Evolutionary conservation across 2,329 filamentous ascomycete species (phyloP), one percentile per base, ranked within the genome.

Genomic region (Phialemoniopsis sp.): DNA sequence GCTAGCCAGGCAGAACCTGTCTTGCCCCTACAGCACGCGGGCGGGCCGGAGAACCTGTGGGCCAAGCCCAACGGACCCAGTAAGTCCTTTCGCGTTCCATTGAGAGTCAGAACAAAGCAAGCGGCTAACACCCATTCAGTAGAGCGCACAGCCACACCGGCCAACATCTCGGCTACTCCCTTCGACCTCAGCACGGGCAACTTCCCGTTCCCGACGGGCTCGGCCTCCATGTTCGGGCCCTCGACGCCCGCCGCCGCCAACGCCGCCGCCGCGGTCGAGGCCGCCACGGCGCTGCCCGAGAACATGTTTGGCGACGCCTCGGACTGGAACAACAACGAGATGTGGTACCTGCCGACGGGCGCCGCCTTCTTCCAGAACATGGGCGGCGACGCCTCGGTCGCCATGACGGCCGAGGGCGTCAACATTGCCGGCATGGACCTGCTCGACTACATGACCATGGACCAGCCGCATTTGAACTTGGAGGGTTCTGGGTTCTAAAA

Each of bases 371-470:
- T 80, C 58, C 78, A 82, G 51, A 82, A 80, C 53, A 70, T 82
- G 51, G 76, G 75, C 43, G 21, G 21, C 21, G 78, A 78, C 45
- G 70, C 70, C 28, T 70, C 70, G 7, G 78, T 83, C 9, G 78
- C 78, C 32, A 82, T 83, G 76, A 83, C 79, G 3, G 76, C 80
- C 8, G 80, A 84, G 48, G 80, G 80, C 19, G 75, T 84, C 36
- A 82, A 82, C 48, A 76, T 85, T 3, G 80, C 79, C 9, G 81
- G 81, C 1, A 66, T 84, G 26, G 81, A 85, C 53, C 54, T 85
- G 49, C 68, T 85, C 13, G 81, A 85, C 52, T 83, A 80, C 46
- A 82, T 84, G 78, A 74, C 77, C 8, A 78, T 82, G 72, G 79
- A 78, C 30, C 62, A 66, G 30, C 32, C 40, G 16, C 30, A 39